phyloP scores from a whole-genome alignment of 176 grass and related monocot genomes.

The Avena sativa region DNA sequence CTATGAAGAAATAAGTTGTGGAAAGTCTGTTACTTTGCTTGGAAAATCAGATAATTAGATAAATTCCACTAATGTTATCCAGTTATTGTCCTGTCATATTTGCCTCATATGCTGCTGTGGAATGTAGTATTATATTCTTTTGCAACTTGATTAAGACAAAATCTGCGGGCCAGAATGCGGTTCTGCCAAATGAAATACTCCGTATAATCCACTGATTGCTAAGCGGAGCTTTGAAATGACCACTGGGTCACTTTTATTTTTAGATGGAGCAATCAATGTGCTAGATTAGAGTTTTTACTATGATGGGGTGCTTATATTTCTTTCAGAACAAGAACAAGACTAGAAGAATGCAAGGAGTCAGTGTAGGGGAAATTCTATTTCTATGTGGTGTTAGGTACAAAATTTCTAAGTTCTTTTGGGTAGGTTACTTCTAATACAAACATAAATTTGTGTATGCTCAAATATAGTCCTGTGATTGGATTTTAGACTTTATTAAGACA shows the following conservation, averaged over 20 bases:
- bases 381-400: constrained; percentile 36
- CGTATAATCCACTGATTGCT: not conserved
- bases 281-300: constrained; percentile 21
- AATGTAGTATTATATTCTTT: not conserved
- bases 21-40: not conserved
- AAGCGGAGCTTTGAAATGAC: constrained; percentile 8
- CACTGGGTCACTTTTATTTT: not conserved
- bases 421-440: constrained; percentile 33
- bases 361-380: constrained; percentile 39
- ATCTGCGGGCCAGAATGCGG: not conserved
- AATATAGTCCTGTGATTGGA: not conserved
- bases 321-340: not conserved
- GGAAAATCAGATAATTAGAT: not conserved
- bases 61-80: not conserved
- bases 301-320: not conserved
- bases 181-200: not conserved
- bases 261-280: not conserved
- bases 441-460: not conserved
- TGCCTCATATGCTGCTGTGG: not conserved
- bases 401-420: constrained; percentile 23
- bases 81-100: not conserved
- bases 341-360: not conserved
- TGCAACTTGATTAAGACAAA: constrained; percentile 4
- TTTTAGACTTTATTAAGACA: constrained; percentile 5
- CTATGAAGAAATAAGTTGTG: not conserved